Evolutionary conservation across 2,329 filamentous ascomycete genomes (phyloP).

Genomic region (Colletotrichum siamense): DNA sequence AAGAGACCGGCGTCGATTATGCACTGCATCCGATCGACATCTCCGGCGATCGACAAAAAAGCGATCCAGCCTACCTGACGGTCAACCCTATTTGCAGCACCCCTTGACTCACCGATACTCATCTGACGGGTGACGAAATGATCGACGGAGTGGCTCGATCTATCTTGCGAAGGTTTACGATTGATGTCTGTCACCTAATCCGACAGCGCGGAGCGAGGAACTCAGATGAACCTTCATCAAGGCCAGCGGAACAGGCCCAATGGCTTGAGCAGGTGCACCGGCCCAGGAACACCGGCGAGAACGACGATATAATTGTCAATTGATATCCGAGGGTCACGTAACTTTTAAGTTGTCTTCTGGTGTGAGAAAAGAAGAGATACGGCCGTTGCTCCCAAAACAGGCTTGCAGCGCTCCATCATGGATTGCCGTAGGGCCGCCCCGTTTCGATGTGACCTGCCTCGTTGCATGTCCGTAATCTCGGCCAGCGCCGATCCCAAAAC

Average conservation of each 20-base stretch:
- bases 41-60: background rate
- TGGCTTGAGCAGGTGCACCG: background rate
- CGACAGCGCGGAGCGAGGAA: background rate
- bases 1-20: background rate
- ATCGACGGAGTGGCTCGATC: background rate
- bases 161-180: background rate
- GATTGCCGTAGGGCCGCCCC: background rate
- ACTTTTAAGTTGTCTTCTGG: background rate
- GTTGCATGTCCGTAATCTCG: background rate
- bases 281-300: background rate
- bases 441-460: background rate
- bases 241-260: background rate
- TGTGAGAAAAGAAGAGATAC: background rate
- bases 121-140: background rate
- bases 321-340: background rate
- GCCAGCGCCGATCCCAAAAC: background rate
- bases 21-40: background rate
- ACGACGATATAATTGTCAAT: background rate
- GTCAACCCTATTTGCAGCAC: background rate
- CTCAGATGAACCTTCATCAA: background rate
- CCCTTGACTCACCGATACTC: background rate
- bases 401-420: background rate
- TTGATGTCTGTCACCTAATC: background rate
- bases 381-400: background rate
- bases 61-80: background rate